Evolutionary conservation across 2,329 filamentous ascomycete genomes (phyloP).

Genomic region (Cercospora janseana): DNA sequence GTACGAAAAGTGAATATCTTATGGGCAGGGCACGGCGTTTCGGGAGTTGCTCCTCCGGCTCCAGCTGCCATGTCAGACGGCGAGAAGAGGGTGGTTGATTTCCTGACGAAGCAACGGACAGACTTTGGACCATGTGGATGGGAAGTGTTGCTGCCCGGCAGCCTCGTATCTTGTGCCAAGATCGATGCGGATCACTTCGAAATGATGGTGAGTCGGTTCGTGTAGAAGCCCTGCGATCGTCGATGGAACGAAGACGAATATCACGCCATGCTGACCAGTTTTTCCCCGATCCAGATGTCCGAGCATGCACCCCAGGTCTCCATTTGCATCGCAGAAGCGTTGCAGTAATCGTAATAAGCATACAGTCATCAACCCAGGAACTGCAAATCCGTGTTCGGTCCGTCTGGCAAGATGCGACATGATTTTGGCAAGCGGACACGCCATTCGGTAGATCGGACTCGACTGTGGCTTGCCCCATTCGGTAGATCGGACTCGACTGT

Average conservation of each 20-base stretch:
- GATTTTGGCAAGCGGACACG: too few relatives aligned
- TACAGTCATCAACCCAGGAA: too few relatives aligned
- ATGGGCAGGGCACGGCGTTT: constrained; percentile 12
- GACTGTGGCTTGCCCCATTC: too few relatives aligned
- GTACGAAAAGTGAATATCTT: constrained; percentile 33
- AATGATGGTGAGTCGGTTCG: constrained; percentile 14
- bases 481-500: too few relatives aligned
- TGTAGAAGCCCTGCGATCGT: neutral
- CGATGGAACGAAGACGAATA: too few relatives aligned
- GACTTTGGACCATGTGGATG: constrained; percentile 15
- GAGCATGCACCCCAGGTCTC: constrained; percentile 8
- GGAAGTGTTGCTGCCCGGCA: constrained; percentile 13
- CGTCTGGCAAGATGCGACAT: too few relatives aligned
- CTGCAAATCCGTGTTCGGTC: too few relatives aligned
- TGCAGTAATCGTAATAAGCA: constrained; percentile 9
- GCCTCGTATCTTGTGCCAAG: constrained; percentile 1
- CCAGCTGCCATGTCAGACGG: constrained; percentile 7
- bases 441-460: too few relatives aligned
- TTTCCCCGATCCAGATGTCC: constrained; percentile 1
- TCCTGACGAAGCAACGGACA: constrained; percentile 13
- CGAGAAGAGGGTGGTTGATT: constrained; percentile 11
- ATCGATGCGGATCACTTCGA: constrained; percentile 18
- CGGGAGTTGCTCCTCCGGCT: neutral
- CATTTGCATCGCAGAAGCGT: constrained; percentile 11
- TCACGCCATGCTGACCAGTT: too few relatives aligned